Evolutionary conservation across 371 early-diverging fungal genomes (phyloP).

Genomic region (Actinomucor elegans): DNA sequence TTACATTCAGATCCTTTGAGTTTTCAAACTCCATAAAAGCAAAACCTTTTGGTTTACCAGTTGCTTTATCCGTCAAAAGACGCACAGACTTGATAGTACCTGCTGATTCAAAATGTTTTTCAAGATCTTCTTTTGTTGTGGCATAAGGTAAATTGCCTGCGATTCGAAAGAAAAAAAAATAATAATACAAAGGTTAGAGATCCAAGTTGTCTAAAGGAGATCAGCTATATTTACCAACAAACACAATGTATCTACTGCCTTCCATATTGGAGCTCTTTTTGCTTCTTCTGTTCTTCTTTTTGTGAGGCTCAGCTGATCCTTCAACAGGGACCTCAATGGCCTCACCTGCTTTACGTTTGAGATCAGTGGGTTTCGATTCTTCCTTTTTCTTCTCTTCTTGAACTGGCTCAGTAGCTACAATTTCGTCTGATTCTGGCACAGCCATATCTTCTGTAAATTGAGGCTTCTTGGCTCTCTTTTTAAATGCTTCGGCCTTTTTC

Average conservation of each 20-base stretch:
- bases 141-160: conserved; percentile 68
- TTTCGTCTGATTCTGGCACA: conserved; percentile 45
- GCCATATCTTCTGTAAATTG: conserved; percentile 43
- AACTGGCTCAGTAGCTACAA: conserved; percentile 5
- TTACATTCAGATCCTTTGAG: conserved; percentile 56
- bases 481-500: conserved; percentile 64
- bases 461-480: conserved; percentile 56
- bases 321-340: conserved; percentile 18
- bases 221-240: conserved; percentile 59
- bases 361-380: conserved; percentile 9
- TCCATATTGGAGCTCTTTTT: conserved; percentile 20
- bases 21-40: conserved; percentile 75
- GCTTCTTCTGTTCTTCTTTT: conserved; percentile 19
- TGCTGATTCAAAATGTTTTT: conserved; percentile 62
- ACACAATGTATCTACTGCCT: conserved; percentile 61
- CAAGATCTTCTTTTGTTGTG: conserved; percentile 65
- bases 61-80: conserved; percentile 70
- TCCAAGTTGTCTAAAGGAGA: not conserved
- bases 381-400: conserved; percentile 19
- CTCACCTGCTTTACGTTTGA: conserved; percentile 19
- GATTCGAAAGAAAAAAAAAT: too few relatives aligned
- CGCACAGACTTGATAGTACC: conserved; percentile 62
- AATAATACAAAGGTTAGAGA: not conserved
- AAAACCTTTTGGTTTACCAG: conserved; percentile 76
- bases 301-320: conserved; percentile 3